phyloP scores from a whole-genome alignment of 345 rosid species.

The Theobroma cacao region DNA sequence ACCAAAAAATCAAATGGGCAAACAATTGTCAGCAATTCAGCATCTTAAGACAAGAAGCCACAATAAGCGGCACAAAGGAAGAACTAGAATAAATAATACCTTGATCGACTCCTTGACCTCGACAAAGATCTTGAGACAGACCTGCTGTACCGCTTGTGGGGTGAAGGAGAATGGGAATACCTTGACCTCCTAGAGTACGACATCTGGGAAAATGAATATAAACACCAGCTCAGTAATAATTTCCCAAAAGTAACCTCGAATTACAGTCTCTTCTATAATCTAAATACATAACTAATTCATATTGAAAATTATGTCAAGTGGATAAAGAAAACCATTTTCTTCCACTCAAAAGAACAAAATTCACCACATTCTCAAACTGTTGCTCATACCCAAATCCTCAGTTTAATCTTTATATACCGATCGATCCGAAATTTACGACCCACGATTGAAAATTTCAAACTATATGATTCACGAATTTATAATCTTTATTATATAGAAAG shows the following conservation, averaged over 20 bases:
- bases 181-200: conserved; percentile 70
- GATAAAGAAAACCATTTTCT: not conserved
- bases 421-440: not conserved
- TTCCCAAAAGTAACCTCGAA: not conserved
- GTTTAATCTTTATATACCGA: not conserved
- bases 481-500: not conserved
- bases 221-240: not conserved
- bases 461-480: not conserved
- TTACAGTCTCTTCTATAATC: not conserved
- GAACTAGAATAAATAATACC: conserved; percentile 34
- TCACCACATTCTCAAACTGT: not conserved
- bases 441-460: not conserved
- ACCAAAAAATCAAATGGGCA: conserved; percentile 1
- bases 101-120: conserved; percentile 52
- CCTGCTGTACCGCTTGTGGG: conserved; percentile 43
- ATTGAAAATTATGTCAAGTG: not conserved
- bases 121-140: conserved; percentile 59
- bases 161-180: conserved; percentile 62
- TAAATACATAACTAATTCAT: not conserved
- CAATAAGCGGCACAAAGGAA: not conserved
- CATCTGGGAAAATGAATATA: conserved; percentile 46
- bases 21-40: not conserved
- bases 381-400: not conserved
- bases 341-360: not conserved
- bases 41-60: not conserved